Percentiles rank a stretch among this genome's conserved stretches.
phyloP scores from a whole-genome alignment of 768 basidiomycete species.

The Boletus bicolor region DNA sequence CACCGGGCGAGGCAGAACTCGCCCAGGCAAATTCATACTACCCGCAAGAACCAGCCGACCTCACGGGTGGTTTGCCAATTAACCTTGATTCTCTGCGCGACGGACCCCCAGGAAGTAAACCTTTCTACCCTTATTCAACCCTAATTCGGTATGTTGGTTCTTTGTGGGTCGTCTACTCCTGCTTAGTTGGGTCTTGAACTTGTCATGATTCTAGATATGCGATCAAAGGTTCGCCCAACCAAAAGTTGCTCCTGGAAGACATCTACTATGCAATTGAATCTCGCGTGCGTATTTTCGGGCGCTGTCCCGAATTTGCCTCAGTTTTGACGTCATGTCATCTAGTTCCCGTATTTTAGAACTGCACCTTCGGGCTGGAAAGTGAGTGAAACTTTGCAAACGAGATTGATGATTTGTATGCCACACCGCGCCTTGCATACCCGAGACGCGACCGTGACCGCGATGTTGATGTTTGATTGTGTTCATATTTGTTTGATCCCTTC shows the following conservation, averaged over 20 bases:
- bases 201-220: slow-evolving; percentile 58
- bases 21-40: slow-evolving; percentile 58
- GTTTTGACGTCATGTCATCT: slow-evolving; percentile 14
- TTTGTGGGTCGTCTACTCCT: neutral
- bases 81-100: slow-evolving; percentile 85
- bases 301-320: neutral
- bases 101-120: slow-evolving; percentile 85
- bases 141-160: slow-evolving; percentile 68
- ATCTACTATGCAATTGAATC: slow-evolving; percentile 92
- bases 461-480: slow-evolving; percentile 62
- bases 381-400: slow-evolving; percentile 28
- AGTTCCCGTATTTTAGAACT: slow-evolving; percentile 88
- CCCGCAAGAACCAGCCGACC: slow-evolving; percentile 73
- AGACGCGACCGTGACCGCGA: slow-evolving; percentile 56
- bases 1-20: slow-evolving; percentile 52
- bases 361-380: slow-evolving; percentile 94
- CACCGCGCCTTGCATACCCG: slow-evolving; percentile 8
- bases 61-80: slow-evolving; percentile 80
- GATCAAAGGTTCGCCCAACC: slow-evolving; percentile 87
- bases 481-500: slow-evolving; percentile 50
- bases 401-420: neutral
- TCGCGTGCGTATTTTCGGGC: slow-evolving; percentile 50
- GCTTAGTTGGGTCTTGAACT: neutral
- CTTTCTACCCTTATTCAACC: slow-evolving; percentile 89
- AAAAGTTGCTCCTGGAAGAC: slow-evolving; percentile 81